A percentile compares a stretch with the other conserved stretches of the same genome.
phyloP scores from a whole-genome alignment of 2,329 filamentous ascomycete genomes.

The Monilinia laxa region DNA sequence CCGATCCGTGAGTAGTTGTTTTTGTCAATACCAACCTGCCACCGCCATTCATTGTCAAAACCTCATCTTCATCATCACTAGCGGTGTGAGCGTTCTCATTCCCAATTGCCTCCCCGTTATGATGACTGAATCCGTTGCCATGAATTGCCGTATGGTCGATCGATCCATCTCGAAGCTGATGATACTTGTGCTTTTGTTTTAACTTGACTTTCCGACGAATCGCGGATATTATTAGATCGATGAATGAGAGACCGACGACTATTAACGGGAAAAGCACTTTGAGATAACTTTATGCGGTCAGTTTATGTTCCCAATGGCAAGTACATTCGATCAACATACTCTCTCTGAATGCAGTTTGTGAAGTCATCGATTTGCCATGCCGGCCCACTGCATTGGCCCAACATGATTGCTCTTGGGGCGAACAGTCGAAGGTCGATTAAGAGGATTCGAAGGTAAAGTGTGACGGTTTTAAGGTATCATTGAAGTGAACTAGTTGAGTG shows the following conservation, averaged over 20 bases:
- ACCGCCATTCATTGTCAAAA: constrained; percentile 56
- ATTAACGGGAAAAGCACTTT: constrained; percentile 76
- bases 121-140: constrained; percentile 17
- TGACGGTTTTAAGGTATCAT: constrained; percentile 8
- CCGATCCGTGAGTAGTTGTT: constrained; percentile 60
- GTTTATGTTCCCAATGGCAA: neutral
- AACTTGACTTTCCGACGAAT: constrained; percentile 53
- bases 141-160: constrained; percentile 41
- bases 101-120: neutral
- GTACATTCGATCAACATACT: constrained; percentile 54
- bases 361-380: constrained; percentile 64
- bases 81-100: constrained; percentile 40
- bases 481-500: neutral
- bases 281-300: constrained; percentile 60
- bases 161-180: constrained; percentile 49
- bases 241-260: constrained; percentile 67
- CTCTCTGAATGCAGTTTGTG: constrained; percentile 60
- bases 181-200: constrained; percentile 57
- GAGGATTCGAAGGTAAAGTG: neutral
- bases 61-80: constrained; percentile 54
- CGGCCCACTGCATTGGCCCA: constrained; percentile 39
- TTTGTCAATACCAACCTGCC: constrained; percentile 59
- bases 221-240: constrained; percentile 61
- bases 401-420: constrained; percentile 25
- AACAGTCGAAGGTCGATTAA: neutral